A percentile compares a stretch with the other conserved stretches of the same genome.
These are phyloP conservation scores for Citrullus colocynthis DNA, from an alignment of 306 rosid species.

Conservation along the genomic window DNA sequence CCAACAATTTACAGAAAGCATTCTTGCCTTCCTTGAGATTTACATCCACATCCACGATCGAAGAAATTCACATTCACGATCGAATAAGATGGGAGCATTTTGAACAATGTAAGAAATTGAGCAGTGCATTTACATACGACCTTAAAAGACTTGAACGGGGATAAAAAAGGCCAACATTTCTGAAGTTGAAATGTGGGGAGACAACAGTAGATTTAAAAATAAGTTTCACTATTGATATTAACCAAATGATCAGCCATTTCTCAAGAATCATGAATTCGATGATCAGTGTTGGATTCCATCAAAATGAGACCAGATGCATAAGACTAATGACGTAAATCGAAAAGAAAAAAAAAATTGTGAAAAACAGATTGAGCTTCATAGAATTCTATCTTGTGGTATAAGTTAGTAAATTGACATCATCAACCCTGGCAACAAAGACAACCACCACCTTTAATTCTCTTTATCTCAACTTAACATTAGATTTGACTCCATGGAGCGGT, in stretches of 20 bases:
- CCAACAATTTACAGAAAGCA: background rate
- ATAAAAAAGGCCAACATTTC: background rate
- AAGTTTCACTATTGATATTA: background rate
- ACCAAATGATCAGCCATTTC: background rate
- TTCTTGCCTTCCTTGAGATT: background rate
- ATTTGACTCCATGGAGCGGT: constrained; percentile 73
- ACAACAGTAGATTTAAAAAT: background rate
- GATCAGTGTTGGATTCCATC: background rate
- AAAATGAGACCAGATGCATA: background rate
- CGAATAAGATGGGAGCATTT: background rate
- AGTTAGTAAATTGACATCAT: constrained; percentile 26
- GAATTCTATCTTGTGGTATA: constrained; percentile 1
- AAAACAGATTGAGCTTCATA: background rate
- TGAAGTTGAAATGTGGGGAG: background rate
- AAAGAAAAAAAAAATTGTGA: background rate
- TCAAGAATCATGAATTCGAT: background rate
- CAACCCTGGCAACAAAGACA: constrained; percentile 24
- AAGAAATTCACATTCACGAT: background rate
- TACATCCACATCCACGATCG: too few species aligned
- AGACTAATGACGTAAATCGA: background rate
- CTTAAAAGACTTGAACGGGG: too few species aligned
- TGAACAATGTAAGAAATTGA: background rate
- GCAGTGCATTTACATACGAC: background rate
- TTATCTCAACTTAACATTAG: constrained; percentile 56
- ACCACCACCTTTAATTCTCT: constrained; percentile 19